phyloP scores from a whole-genome alignment of 257 asterid genomes.

The Fraxinus americana region DNA sequence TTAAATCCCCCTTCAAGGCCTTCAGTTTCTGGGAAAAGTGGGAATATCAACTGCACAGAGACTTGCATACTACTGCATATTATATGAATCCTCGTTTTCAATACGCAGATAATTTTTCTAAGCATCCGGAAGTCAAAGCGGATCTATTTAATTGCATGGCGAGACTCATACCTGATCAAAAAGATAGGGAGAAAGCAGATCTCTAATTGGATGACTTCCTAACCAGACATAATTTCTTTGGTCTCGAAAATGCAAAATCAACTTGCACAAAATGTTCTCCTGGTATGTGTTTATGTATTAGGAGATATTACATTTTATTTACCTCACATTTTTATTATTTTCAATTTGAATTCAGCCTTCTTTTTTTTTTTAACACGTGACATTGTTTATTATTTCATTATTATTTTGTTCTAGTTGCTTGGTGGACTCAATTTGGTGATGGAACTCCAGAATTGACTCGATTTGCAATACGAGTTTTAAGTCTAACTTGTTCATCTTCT shows the following conservation, averaged over 20 bases:
- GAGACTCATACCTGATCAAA: background rate
- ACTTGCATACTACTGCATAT: too few relatives aligned
- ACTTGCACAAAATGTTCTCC: background rate
- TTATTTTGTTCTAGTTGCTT: background rate
- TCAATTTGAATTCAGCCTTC: too few relatives aligned
- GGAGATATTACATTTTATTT: too few relatives aligned
- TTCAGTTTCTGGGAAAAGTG: too few relatives aligned
- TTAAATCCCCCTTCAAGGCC: too few relatives aligned
- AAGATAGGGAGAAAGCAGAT: background rate
- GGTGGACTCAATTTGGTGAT: background rate
- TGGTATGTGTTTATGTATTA: background rate
- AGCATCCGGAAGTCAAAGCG: background rate
- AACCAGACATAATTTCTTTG: too few relatives aligned
- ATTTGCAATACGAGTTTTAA: background rate
- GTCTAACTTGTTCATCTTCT: background rate
- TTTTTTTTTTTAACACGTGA: too few relatives aligned
- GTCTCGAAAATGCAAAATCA: background rate
- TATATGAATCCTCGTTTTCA: too few relatives aligned
- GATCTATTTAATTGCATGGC: background rate
- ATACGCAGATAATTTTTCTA: background rate
- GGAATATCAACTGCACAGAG: too few relatives aligned
- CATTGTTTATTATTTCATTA: too few relatives aligned
- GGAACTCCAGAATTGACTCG: background rate
- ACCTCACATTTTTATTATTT: background rate
- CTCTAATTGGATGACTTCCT: background rate